Evolutionary conservation across 225 moss, liverwort and hornwort genomes (phyloP), one percentile per base, ranked within the genome.

Genomic region (Polytrichum formosum): DNA sequence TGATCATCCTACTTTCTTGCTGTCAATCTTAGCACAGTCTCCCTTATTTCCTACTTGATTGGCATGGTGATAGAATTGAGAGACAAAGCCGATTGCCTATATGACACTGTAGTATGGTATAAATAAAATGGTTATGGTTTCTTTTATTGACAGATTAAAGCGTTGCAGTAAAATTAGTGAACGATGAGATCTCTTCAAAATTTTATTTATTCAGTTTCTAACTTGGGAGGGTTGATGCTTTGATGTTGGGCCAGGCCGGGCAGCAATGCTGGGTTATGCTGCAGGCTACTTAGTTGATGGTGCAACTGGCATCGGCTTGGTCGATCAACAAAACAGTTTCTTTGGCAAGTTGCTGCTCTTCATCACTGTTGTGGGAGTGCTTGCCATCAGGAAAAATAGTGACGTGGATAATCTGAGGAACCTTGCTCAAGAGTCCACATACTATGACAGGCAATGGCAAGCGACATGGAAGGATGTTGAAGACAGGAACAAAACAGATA

Each of bases 361-460:
- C 67, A 78, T 90, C 68, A 77, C 91, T 25, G 80, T 98, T 55
- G 73, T 85, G 16, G 92, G 91, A 66, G 85, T 98, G 55, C 67
- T 98, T 30, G 60, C 73, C 46, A 85, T 98, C 63, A 85, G 97
- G 56, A 98, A 88, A 75, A 92, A 61, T 28, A 87, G 85, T 19
- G 97, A 98, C 64, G 74, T 94, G 21, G 77, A 81, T 19, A 90
- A 85, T n/a, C 75, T 98, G 77, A 82, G 90, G 70, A 78, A 75
- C 66, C 74, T 98, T 54, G 92, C 81, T 1, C 82, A 92, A 75
- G 94, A 98, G 68, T 98, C 94, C 61, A 98, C 97, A 54, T 94
- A 84, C 73, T 98, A 98, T 18, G 97, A 98, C 56, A 98, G 88
- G 79, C 97, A 98, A 82, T 98, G 97, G 97, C 97, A 98, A 82